Evolutionary conservation across 805 yeast genomes (phyloP).

Genomic region (Metschnikowia aberdeeniae): DNA sequence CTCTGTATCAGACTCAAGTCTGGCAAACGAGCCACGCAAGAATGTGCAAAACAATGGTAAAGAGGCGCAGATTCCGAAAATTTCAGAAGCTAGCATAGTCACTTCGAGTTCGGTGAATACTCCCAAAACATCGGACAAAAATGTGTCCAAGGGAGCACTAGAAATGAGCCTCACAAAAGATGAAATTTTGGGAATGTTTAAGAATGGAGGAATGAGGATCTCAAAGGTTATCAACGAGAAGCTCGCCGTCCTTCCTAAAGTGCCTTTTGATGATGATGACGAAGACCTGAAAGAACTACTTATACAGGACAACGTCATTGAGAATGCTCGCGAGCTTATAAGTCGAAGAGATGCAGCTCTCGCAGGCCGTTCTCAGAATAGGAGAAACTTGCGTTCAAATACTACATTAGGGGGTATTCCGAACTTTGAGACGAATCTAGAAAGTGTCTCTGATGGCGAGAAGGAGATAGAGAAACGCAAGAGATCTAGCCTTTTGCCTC

Average conservation of each 20-base stretch:
- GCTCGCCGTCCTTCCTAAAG: conserved; percentile 5
- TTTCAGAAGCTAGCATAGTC: too few relatives aligned
- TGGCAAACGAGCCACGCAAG: too few relatives aligned
- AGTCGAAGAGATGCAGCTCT: conserved; percentile 13
- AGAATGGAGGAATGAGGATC: conserved; percentile 10
- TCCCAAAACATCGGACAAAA: not conserved
- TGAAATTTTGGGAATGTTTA: conserved; percentile 11
- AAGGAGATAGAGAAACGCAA: conserved; percentile 9
- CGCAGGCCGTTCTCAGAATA: conserved; percentile 1
- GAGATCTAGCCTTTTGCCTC: conserved; percentile 12
- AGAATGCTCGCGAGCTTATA: conserved; percentile 11
- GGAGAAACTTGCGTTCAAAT: conserved; percentile 15
- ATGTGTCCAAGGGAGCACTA: not conserved
- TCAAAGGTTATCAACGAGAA: conserved; percentile 12
- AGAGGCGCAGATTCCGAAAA: too few relatives aligned
- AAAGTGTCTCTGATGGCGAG: conserved; percentile 3
- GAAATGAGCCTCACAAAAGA: conserved; percentile 7
- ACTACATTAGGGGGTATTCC: conserved; percentile 9
- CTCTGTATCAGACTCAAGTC: too few relatives aligned
- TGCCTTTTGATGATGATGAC: not conserved
- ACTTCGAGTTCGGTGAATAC: too few relatives aligned
- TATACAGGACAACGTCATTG: conserved; percentile 6
- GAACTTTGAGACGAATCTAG: conserved; percentile 11
- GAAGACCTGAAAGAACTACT: conserved; percentile 7
- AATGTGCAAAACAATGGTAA: too few relatives aligned